Evolutionary conservation across 1,284 basidiomycete species (phyloP).

Genomic region (Pisolithus thermaeus): DNA sequence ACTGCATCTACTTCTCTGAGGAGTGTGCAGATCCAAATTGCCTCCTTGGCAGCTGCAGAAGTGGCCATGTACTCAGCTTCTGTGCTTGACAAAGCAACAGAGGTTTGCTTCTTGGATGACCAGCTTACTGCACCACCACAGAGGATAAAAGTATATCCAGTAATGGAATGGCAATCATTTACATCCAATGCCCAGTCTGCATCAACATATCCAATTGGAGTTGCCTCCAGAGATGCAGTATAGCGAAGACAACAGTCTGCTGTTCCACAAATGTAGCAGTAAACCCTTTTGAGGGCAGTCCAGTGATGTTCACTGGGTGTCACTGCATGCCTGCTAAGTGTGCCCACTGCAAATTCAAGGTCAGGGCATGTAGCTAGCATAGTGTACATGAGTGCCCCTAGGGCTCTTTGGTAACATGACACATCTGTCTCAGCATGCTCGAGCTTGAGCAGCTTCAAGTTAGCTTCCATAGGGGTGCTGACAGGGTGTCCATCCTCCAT

Average conservation of each 20-base stretch:
- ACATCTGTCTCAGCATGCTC: neutral
- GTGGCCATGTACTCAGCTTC: slow-evolving; percentile 30
- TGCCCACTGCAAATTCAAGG: no score
- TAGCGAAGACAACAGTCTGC: slow-evolving; percentile 18
- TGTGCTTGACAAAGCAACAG: slow-evolving; percentile 26
- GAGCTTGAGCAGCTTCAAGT: neutral
- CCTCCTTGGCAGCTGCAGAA: slow-evolving; percentile 2
- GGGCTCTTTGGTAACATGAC: neutral
- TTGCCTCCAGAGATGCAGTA: slow-evolving; percentile 4
- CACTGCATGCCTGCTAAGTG: no score
- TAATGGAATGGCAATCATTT: no score
- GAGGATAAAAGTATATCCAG: no score
- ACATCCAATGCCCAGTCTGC: no score
- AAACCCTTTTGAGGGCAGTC: slow-evolving; percentile 9
- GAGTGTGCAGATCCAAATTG: neutral
- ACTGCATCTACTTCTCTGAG: neutral
- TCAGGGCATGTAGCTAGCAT: slow-evolving; percentile 1
- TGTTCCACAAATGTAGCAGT: slow-evolving; percentile 21
- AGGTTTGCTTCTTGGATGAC: slow-evolving; percentile 22
- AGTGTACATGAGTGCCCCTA: slow-evolving; percentile 1
- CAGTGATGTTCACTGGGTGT: neutral
- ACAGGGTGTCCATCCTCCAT: neutral
- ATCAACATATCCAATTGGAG: no score
- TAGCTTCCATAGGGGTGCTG: neutral
- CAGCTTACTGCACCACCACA: slow-evolving; percentile 10